Evolutionary conservation across 257 asterid species (phyloP).

Genomic region (Solanum acaule): DNA sequence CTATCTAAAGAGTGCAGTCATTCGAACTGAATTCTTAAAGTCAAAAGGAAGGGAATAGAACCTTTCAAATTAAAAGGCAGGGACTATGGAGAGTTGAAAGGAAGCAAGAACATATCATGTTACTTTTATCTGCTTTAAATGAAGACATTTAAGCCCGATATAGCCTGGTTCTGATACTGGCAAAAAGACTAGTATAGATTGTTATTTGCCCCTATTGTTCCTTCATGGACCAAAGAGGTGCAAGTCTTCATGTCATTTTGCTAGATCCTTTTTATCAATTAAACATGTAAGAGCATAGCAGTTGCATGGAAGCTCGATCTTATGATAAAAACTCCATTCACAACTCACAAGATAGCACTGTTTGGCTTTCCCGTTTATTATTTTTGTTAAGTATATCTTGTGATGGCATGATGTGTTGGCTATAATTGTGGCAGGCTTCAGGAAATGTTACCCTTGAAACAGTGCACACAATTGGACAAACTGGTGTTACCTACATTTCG

Average conservation of each 20-base stretch:
- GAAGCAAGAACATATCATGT: not conserved
- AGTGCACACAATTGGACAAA: conserved; percentile 78
- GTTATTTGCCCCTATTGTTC: not conserved
- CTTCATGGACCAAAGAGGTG: not conserved
- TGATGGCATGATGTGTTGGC: not conserved
- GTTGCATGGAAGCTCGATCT: not conserved
- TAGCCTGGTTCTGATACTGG: not conserved
- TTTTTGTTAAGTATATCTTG: not conserved
- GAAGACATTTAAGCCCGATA: not conserved
- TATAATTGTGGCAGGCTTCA: conserved; percentile 61
- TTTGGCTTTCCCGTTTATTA: not conserved
- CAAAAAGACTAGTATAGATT: not conserved
- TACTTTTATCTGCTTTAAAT: not conserved
- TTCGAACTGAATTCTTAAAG: not conserved
- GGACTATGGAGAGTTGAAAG: not conserved
- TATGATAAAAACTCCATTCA: not conserved
- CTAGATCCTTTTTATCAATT: not conserved
- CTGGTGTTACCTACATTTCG: conserved; percentile 89
- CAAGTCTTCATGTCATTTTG: not conserved
- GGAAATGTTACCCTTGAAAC: conserved; percentile 96
- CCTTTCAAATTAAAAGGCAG: not conserved
- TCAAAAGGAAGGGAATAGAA: not conserved
- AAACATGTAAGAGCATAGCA: not conserved
- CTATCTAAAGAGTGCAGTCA: not conserved
- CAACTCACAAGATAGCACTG: not conserved